Base-by-base conservation (phyloP, 768 basidiomycete species). In the Kondoa subrosea region DNA sequence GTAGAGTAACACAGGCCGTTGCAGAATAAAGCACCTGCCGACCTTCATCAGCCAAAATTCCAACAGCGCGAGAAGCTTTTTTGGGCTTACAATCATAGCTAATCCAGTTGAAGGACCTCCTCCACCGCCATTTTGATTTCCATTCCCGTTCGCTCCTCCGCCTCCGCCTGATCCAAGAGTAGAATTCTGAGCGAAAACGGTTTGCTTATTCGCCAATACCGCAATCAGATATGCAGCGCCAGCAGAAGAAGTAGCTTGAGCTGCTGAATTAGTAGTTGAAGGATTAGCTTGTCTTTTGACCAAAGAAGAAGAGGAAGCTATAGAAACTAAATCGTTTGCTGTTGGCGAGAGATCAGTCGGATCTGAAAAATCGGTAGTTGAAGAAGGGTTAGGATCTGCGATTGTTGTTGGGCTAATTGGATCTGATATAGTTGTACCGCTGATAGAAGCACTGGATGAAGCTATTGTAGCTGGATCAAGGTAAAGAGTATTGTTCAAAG, bases 1-100 rank as follows among this genome's bases (percentile, higher is more conserved):
- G 79, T 29, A 84, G 83, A 27, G 88, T 88, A 50, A 96, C 89
- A 71, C 87, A 85, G 2, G 89, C 91, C 0, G 89, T 91, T 72
- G 93, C 89, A 2, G 84, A 84, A 75, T 93, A 93, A 25, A 79
- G 71, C n/a, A 77, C n/a, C n/a, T n/a, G n/a, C n/a, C n/a, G n/a
- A n/a, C n/a, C n/a, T n/a, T n/a, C n/a, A n/a, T n/a, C n/a, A n/a
- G n/a, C n/a, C n/a, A n/a, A n/a, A n/a, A n/a, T n/a, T n/a, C n/a
- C n/a, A n/a, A n/a, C n/a, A n/a, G n/a, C n/a, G n/a, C n/a, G n/a
- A n/a, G n/a, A n/a, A n/a, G n/a, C n/a, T n/a, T n/a, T n/a, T n/a
- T n/a, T n/a, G n/a, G n/a, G n/a, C n/a, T n/a, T n/a, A n/a, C 76
- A 67, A 80, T 78, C 91, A 93, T 92, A 0, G 91, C 88, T 34